Evolutionary conservation across 1,139 yeast species (phyloP).

Genomic region (Meyerozyma sp.): DNA sequence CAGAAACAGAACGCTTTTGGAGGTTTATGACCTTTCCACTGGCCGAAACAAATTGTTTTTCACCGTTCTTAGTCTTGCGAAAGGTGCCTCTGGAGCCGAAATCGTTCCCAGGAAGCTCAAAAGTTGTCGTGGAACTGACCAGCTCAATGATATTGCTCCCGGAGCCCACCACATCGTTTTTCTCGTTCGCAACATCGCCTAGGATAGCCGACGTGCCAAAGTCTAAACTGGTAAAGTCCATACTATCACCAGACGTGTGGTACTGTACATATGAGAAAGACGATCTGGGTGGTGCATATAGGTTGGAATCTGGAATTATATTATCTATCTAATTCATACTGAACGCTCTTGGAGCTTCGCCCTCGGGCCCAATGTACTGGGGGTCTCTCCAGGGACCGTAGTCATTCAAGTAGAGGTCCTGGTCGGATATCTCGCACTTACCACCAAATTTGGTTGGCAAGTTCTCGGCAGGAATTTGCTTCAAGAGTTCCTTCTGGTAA

Average conservation of each 20-base stretch:
- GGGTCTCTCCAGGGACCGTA: slow-evolving; percentile 97
- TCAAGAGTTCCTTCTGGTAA: slow-evolving; percentile 76
- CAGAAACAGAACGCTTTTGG: background rate
- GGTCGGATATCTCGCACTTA: slow-evolving; percentile 56
- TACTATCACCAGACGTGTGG: background rate
- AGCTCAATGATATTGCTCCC: background rate
- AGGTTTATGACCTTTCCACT: background rate
- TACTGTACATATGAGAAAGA: background rate
- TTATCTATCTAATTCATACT: background rate
- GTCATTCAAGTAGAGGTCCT: slow-evolving; percentile 84
- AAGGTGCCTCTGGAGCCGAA: background rate
- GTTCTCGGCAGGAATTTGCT: slow-evolving; percentile 91
- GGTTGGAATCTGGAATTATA: no score
- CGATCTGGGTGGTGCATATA: background rate
- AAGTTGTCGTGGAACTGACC: background rate
- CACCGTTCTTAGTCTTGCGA: background rate
- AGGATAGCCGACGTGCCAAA: background rate
- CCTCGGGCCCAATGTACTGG: slow-evolving; percentile 78
- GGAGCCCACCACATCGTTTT: background rate
- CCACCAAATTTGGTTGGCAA: slow-evolving; percentile 93
- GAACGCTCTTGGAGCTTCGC: slow-evolving; percentile 69
- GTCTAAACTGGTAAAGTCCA: background rate
- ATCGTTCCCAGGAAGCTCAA: background rate
- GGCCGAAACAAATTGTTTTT: background rate
- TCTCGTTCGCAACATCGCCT: background rate